Conservation (phyloP, 306 rosid genomes). For the Vigna nakashimae region DNA sequence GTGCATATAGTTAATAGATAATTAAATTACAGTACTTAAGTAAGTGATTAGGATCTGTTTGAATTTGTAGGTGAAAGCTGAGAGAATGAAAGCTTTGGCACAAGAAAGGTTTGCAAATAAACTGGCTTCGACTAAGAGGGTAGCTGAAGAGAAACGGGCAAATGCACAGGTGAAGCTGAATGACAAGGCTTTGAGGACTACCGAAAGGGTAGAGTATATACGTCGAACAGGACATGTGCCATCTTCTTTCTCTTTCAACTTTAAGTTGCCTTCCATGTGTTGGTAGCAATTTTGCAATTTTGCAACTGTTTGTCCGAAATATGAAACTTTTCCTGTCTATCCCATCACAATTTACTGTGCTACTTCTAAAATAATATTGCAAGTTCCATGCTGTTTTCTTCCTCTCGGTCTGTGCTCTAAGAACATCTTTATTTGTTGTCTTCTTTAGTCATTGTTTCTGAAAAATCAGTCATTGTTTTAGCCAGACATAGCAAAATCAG, state of each 20-base stretch:
- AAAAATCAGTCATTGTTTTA: not conserved
- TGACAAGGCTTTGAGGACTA: conserved; percentile 76
- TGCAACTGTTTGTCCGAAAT: conserved; percentile 39
- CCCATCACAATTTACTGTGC: conserved; percentile 28
- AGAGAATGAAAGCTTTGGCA: conserved; percentile 83
- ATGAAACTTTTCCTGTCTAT: conserved; percentile 27
- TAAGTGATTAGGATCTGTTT: not conserved
- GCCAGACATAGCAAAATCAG: not conserved
- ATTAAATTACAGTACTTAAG: not conserved
- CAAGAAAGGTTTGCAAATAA: conserved; percentile 77
- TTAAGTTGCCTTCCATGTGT: conserved; percentile 81
- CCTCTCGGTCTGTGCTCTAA: not conserved
- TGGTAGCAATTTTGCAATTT: conserved; percentile 60
- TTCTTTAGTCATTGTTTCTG: not conserved
- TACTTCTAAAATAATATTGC: conserved; percentile 30
- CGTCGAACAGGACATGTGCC: conserved; percentile 92
- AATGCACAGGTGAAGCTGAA: conserved; percentile 83
- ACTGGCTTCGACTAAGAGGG: conserved; percentile 72
- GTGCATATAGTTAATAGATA: not conserved
- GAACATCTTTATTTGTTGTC: not conserved
- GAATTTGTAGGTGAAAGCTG: conserved; percentile 73
- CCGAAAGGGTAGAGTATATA: conserved; percentile 84
- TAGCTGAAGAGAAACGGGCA: conserved; percentile 82
- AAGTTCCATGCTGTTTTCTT: not conserved
- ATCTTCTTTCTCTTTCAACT: conserved; percentile 73